Evolutionary conservation across 345 rosid genomes (phyloP).

Genomic region (Rhizophora apiculata): DNA sequence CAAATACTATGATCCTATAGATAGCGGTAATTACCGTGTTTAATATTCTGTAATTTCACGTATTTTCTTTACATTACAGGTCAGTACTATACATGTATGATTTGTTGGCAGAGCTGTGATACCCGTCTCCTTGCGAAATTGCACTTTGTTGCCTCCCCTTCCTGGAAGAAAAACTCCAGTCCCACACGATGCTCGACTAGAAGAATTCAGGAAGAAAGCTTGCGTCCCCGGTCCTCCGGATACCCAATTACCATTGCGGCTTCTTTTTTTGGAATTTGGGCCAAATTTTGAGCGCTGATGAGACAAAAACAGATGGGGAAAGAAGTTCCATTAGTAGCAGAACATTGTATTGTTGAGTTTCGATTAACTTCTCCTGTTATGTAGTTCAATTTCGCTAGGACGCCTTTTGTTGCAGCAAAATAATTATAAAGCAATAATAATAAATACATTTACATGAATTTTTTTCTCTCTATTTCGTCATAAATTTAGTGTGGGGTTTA

Average conservation of each 20-base stretch:
- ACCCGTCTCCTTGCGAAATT: constrained; percentile 52
- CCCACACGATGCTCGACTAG: constrained; percentile 54
- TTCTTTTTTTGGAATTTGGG: constrained; percentile 16
- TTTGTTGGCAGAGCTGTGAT: constrained; percentile 1
- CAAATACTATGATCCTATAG: too few relatives aligned
- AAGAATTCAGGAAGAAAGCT: constrained; percentile 64
- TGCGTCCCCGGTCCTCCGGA: constrained; percentile 62
- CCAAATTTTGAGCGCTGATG: constrained; percentile 27
- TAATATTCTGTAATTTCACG: too few relatives aligned
- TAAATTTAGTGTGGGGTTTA: too few relatives aligned
- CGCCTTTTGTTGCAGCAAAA: too few relatives aligned
- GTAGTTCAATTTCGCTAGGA: too few relatives aligned
- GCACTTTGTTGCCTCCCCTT: constrained; percentile 36
- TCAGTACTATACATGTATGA: too few relatives aligned
- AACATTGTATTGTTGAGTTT: neutral
- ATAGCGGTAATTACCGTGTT: too few relatives aligned
- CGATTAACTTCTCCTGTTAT: too few relatives aligned
- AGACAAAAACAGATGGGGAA: neutral
- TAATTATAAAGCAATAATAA: too few relatives aligned
- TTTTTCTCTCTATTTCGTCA: too few relatives aligned
- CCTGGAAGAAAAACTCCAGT: constrained; percentile 89
- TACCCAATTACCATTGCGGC: constrained; percentile 16
- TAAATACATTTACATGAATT: too few relatives aligned
- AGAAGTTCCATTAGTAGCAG: neutral
- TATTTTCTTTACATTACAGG: too few relatives aligned